phyloP scores from a whole-genome alignment of 208 protist genomes.

The Leishmania mexicana region DNA sequence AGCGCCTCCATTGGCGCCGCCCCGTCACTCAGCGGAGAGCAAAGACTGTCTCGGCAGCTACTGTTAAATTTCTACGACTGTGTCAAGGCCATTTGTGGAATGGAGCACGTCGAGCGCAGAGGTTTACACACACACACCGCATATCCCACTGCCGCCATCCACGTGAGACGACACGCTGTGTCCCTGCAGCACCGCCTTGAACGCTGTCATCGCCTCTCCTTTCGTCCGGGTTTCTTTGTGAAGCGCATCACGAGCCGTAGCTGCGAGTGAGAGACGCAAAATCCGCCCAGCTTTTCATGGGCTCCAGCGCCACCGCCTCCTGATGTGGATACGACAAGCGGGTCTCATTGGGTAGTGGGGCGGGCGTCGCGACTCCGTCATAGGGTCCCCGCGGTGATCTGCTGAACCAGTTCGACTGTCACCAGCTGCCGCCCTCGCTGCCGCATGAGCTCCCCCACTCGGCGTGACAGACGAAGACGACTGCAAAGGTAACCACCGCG shows the following conservation, averaged over 20 bases:
- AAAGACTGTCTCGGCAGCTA: not conserved
- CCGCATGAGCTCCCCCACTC: constrained; percentile 23
- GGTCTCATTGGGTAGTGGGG: not conserved
- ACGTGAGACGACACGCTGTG: not conserved
- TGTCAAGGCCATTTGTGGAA: not conserved
- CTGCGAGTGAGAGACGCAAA: not conserved
- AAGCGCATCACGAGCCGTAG: not conserved
- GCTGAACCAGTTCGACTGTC: constrained; percentile 9
- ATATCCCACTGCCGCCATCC: no score
- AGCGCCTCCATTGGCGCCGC: not conserved
- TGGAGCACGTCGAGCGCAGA: not conserved
- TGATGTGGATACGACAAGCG: constrained; percentile 11
- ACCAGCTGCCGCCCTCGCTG: not conserved
- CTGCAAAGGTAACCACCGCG: constrained; percentile 11
- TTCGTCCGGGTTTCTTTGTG: not conserved
- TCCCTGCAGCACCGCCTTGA: not conserved
- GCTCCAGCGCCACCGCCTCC: constrained; percentile 27
- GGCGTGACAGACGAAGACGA: constrained; percentile 16
- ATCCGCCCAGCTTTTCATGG: constrained; percentile 16
- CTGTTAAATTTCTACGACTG: not conserved
- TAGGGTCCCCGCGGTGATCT: not conserved
- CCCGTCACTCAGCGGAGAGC: not conserved
- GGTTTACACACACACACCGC: not conserved
- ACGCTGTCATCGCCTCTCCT: not conserved
- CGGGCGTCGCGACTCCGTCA: constrained; percentile 7